Base-by-base conservation (phyloP, 2,329 filamentous ascomycete species). In the Penicillium sp. region DNA sequence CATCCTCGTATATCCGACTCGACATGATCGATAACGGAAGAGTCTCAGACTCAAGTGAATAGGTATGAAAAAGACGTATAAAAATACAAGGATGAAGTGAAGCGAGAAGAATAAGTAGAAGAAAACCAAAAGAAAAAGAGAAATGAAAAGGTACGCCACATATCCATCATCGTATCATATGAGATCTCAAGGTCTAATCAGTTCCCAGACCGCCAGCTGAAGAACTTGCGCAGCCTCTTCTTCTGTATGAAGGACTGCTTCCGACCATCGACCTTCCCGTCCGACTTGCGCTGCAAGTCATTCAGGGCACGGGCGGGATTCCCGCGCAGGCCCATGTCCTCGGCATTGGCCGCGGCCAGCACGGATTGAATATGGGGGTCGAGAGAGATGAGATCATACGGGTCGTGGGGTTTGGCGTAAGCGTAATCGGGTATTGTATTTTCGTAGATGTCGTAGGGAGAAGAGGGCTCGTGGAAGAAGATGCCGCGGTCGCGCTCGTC, bases 401-500 rank as follows among this genome's bases (percentile, higher is more conserved):
- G 49, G 29, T 58, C 51, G 44, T 56, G 48, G 5, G 52, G 32
- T 24, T 51, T 47, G 15, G 44, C 24, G 7, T 49, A 48, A 10
- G 28, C 2, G 46, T 47, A 6, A 18, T 44, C 20, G 23, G 47
- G 49, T 48, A 54, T 56, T 3, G 55, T 57, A 40, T 57, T 57
- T 37, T 48, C 35, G 31, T 53, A 56, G 7, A 47, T 51, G 29
- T 53, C 47, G 25, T 56, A 55, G 18, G 51, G 50, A 1, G 50
- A 51, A 4, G 47, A 40, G 8, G 44, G 38, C 27, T 35, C 15
- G 12, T 60, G 53, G 27, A 52, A 41, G 18, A 61, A 43, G 38
- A 61, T 59, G 28, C 59, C 59, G 23, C 59, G 55, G 42, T 63
- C 70, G 40, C 59, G 57, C 33, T 51, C 59, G 45, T 60, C 52